Evolutionary conservation across 2,329 filamentous ascomycete genomes (phyloP).

Genomic region (Podosphaera xanthii): DNA sequence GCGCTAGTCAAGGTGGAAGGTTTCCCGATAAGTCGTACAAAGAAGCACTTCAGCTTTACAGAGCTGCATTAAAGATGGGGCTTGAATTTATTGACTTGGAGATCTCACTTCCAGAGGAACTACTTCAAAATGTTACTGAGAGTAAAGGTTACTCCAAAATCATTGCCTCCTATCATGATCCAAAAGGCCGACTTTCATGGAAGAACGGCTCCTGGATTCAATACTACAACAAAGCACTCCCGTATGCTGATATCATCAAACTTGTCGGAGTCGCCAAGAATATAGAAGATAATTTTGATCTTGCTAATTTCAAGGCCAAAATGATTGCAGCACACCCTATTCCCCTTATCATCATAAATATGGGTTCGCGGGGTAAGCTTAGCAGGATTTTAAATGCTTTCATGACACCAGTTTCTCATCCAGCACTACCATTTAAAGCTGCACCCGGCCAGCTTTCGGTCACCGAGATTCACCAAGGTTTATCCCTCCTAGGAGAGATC

Average conservation of each 20-base stretch:
- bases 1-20: constrained; percentile 61
- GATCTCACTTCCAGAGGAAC: constrained; percentile 58
- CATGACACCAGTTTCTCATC: constrained; percentile 85
- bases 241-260: constrained; percentile 86
- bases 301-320: constrained; percentile 59
- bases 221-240: constrained; percentile 71
- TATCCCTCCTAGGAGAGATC: constrained; percentile 61
- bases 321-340: constrained; percentile 45
- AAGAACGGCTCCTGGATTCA: constrained; percentile 78
- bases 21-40: constrained; percentile 59
- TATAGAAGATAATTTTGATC: constrained; percentile 67
- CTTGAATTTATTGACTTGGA: constrained; percentile 88
- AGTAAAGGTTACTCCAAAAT: constrained; percentile 51
- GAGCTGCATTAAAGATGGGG: constrained; percentile 56
- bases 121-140: constrained; percentile 46
- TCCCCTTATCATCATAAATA: constrained; percentile 90
- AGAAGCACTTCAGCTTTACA: constrained; percentile 54
- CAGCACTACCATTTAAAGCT: constrained; percentile 71
- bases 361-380: constrained; percentile 70
- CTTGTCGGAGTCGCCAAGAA: constrained; percentile 60
- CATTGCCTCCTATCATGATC: constrained; percentile 91
- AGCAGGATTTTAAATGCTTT: constrained; percentile 80
- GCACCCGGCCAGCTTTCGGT: constrained; percentile 87
- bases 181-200: constrained; percentile 59
- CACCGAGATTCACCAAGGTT: constrained; percentile 58